Evolutionary conservation across 441 rosid species (phyloP).

Genomic region (Erodium texanum): DNA sequence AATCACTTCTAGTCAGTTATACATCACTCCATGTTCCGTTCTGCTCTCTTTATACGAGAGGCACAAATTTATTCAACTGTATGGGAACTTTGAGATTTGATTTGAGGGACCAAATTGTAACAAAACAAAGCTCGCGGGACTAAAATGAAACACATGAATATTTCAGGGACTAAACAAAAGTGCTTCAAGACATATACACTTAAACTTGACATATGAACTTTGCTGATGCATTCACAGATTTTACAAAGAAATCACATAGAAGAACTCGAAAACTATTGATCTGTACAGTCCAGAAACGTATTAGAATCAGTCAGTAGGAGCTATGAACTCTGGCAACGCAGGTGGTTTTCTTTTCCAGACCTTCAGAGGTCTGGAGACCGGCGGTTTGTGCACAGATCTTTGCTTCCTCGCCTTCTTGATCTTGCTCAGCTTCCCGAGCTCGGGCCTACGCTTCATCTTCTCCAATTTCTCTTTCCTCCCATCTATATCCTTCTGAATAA

Average conservation of each 20-base stretch:
- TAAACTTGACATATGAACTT: not conserved
- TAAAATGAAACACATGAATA: too few relatives aligned
- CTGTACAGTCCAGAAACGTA: not conserved
- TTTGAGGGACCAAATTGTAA: too few relatives aligned
- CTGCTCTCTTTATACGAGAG: too few relatives aligned
- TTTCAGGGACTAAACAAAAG: not conserved
- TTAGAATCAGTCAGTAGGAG: not conserved
- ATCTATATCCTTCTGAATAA: constrained; percentile 60
- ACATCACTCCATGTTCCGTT: too few relatives aligned
- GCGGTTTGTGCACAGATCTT: constrained; percentile 13
- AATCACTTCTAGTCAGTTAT: not conserved
- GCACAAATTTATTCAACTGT: too few relatives aligned
- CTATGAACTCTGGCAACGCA: not conserved
- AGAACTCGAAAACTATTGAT: too few relatives aligned
- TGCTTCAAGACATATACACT: too few relatives aligned
- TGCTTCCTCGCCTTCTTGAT: constrained; percentile 22
- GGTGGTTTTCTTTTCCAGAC: not conserved
- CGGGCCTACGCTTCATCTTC: constrained; percentile 41
- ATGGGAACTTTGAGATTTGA: too few relatives aligned
- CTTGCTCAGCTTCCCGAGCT: constrained; percentile 18
- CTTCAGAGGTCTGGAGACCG: not conserved
- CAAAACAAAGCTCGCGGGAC: too few relatives aligned
- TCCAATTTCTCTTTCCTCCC: constrained; percentile 54
- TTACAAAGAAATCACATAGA: too few relatives aligned
- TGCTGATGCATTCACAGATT: not conserved